Evolutionary conservation across 495 filamentous ascomycete genomes (phyloP), one percentile per base, ranked within the genome.

Genomic region (Penicillium bovifimosum): DNA sequence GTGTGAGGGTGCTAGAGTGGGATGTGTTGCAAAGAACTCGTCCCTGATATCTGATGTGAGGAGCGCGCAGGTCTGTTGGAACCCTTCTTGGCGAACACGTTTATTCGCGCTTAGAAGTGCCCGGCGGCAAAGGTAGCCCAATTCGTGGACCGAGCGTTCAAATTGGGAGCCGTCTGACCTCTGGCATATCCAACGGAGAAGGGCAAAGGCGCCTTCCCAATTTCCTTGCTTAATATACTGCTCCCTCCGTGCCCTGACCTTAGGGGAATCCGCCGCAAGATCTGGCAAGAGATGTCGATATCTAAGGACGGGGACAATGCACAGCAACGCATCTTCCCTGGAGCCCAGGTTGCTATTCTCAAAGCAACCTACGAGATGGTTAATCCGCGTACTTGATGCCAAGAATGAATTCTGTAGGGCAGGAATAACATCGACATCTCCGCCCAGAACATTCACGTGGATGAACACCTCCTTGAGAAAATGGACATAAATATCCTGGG

Each of bases 401-500:
- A 60, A 13, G 10, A 54, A 63, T 0, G 56, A 34, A 9, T 49
- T 55, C 9, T 64, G 60, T 1, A 60, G 44, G 0, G 50, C 62
- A 13, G 52, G 36, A 13, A 52, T 26, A 0, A 71, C 11, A 42
- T 60, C 50, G 0, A 56, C 52, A 0, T 61, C 48, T 0, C 65
- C 63, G 1, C 61, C 65, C 10, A 70, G 40, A 0, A 55, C 36
- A 8, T 50, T 8, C 3, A 66, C 4, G 9, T 44, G 36, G 5
- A 11, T 8, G 0, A 67, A 39, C 0, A 54, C 58, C 10, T 46
- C 24, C 20, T 54, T 54, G 10, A 72, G 46, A 32, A 75, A 70
- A 2, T 64, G 59, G 0, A 66, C 65, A 26, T 64, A 75, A 7
- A 75, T 58, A 29, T 75, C 70, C 40, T 75, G 72, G 5, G 72